Conservation (phyloP, 345 rosid species). For the Brassica nigra region DNA sequence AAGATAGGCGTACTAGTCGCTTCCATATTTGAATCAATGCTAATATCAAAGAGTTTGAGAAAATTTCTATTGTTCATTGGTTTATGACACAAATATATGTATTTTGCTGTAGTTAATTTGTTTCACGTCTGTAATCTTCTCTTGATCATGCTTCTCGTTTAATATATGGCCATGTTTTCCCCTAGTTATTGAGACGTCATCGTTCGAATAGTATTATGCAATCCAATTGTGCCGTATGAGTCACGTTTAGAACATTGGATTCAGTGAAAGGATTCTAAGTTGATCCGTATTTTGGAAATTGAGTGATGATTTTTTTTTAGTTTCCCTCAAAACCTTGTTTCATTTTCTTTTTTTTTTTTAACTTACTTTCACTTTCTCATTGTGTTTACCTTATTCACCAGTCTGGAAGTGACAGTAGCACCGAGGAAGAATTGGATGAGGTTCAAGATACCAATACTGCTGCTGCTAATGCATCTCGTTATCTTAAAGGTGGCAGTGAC, state of each 20-base stretch:
- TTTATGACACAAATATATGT: not conserved
- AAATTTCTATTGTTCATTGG: not conserved
- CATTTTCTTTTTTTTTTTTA: not conserved
- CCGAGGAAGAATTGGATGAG: constrained; percentile 51
- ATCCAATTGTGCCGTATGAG: not conserved
- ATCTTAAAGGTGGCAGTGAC: constrained; percentile 65
- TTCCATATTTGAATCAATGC: not conserved
- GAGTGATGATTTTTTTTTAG: constrained; percentile 29
- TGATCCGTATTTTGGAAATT: not conserved
- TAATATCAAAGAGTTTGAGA: not conserved
- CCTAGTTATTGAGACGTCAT: not conserved
- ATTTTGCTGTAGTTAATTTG: not conserved
- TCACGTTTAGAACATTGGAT: not conserved
- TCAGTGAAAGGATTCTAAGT: not conserved
- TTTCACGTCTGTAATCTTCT: not conserved
- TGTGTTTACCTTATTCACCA: not conserved
- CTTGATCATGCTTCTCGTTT: not conserved
- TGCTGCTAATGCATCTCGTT: constrained; percentile 41
- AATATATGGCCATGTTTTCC: not conserved
- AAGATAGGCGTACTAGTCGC: not conserved
- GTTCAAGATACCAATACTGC: constrained; percentile 40
- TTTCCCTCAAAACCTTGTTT: constrained; percentile 34
- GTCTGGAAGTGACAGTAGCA: constrained; percentile 72
- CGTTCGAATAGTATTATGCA: not conserved
- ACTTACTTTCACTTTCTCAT: not conserved